These are phyloP conservation scores for Cladosporium sp. DNA, from an alignment of 2,329 filamentous ascomycete genomes.

Conservation along the genomic window DNA sequence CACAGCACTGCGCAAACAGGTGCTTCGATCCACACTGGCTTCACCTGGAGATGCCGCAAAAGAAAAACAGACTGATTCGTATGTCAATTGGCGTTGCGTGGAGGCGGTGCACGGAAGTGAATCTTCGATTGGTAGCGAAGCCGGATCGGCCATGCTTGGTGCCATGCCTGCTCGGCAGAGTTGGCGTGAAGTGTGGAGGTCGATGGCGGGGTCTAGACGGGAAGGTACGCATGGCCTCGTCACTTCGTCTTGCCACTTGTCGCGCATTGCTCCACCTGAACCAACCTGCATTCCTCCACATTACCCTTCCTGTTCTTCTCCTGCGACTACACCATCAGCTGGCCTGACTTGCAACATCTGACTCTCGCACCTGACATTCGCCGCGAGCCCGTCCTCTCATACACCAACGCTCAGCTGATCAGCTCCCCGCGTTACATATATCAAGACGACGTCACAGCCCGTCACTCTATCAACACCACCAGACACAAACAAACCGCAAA, in stretches of 20 bases:
- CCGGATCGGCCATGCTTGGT: not conserved
- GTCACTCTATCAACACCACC: not conserved
- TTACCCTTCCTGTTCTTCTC: not conserved
- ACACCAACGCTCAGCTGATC: not conserved
- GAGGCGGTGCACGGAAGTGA: not conserved
- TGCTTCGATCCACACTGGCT: not conserved
- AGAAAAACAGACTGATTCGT: not conserved
- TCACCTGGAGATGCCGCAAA: not conserved
- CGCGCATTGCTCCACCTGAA: not conserved
- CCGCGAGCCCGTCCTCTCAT: not conserved
- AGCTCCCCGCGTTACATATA: conserved; percentile 1
- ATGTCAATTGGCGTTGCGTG: not conserved
- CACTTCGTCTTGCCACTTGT: not conserved
- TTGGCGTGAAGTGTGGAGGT: not conserved
- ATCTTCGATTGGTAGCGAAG: not conserved
- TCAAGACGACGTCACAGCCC: conserved; percentile 3
- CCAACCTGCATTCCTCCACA: not conserved
- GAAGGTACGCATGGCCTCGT: conserved; percentile 1
- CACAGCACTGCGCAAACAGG: not conserved
- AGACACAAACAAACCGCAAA: conserved; percentile 12
- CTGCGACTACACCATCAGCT: conserved; percentile 4
- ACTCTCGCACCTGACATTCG: not conserved
- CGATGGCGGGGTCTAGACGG: conserved; percentile 2
- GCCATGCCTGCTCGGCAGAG: not conserved
- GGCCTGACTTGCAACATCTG: conserved; percentile 4